Conservation (phyloP, 2,329 filamentous ascomycete genomes). For the Fusarium sublunatum region DNA sequence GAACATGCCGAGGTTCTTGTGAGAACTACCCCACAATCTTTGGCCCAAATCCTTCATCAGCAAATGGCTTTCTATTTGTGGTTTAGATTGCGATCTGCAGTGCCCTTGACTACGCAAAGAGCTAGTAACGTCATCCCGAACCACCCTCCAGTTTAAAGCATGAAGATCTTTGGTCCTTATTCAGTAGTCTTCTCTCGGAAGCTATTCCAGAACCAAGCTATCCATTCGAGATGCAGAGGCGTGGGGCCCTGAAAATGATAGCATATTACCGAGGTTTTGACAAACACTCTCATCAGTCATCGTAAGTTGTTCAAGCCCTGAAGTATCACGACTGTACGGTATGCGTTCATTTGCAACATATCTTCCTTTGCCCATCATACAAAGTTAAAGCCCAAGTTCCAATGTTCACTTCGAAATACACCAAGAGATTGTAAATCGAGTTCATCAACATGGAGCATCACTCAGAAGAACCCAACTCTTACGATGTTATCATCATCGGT, state of each 20-base stretch:
- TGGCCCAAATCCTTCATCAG: background rate
- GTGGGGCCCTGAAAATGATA: background rate
- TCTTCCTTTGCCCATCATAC: background rate
- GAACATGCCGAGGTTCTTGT: constrained; percentile 3
- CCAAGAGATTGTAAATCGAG: too few species aligned
- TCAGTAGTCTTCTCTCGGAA: constrained; percentile 34
- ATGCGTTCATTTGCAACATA: background rate
- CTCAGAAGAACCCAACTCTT: constrained; percentile 11
- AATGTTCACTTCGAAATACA: background rate
- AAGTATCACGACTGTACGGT: background rate
- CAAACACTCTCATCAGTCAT: background rate
- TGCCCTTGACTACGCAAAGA: background rate
- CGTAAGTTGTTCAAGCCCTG: background rate
- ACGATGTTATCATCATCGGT: constrained; percentile 73
- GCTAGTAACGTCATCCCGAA: constrained; percentile 4
- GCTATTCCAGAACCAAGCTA: constrained; percentile 20
- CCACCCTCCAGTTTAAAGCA: background rate
- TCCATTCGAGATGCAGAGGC: constrained; percentile 4
- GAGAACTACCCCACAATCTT: constrained; percentile 24
- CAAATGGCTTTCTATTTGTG: constrained; percentile 5
- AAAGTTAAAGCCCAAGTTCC: background rate
- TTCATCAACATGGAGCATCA: constrained; percentile 16
- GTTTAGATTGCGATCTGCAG: constrained; percentile 38
- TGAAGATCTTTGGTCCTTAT: background rate
- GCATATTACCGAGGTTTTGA: constrained; percentile 4